Evolutionary conservation across 257 asterid genomes (phyloP).

Genomic region (Jacaranda mimosifolia): DNA sequence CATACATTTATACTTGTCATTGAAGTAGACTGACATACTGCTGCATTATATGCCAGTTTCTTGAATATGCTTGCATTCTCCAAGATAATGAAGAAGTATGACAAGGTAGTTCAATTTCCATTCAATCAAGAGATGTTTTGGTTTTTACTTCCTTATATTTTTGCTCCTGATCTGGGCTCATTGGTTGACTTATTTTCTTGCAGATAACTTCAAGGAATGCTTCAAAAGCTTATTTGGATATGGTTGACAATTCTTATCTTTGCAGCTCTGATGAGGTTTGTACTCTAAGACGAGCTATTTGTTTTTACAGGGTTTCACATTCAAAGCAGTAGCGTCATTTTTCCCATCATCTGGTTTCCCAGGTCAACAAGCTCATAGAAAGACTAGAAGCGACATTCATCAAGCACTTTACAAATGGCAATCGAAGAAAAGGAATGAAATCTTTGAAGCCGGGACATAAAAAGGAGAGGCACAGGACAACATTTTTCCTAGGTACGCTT

Average conservation of each 20-base stretch:
- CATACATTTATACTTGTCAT: not conserved
- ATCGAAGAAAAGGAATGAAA: conserved; percentile 74
- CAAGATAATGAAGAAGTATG: conserved; percentile 91
- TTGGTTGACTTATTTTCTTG: conserved; percentile 7
- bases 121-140: not conserved
- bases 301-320: not conserved
- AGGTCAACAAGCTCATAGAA: conserved; percentile 67
- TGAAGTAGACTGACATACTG: conserved; percentile 28
- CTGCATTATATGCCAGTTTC: conserved; percentile 58
- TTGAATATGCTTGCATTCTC: conserved; percentile 83
- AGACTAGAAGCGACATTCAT: conserved; percentile 70
- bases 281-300: not conserved
- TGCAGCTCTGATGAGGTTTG: conserved; percentile 86
- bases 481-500: conserved; percentile 75
- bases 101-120: conserved; percentile 61
- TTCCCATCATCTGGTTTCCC: not conserved
- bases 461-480: conserved; percentile 70
- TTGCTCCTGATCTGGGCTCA: not conserved
- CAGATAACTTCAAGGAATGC: conserved; percentile 84
- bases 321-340: not conserved
- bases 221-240: conserved; percentile 72
- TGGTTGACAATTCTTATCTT: conserved; percentile 76
- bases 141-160: not conserved
- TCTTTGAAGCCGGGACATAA: conserved; percentile 64
- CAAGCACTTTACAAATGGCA: conserved; percentile 85